Percentiles rank a stretch among this genome's conserved stretches.
These are phyloP conservation scores for Lobosporangium transversale DNA, from an alignment of 192 early-diverging fungal genomes.

Conservation along the genomic window DNA sequence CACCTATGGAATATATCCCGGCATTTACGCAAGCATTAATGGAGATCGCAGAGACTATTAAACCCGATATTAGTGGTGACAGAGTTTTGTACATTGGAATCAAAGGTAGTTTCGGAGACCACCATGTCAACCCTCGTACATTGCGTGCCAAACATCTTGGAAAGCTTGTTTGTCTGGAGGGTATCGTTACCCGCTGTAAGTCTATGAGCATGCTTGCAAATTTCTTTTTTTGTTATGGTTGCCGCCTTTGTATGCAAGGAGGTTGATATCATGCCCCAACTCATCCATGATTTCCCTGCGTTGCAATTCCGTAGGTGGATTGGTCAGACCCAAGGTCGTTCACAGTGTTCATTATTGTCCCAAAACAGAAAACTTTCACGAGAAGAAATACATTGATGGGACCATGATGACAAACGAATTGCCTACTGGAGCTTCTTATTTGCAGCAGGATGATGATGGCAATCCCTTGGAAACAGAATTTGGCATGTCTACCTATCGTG, in stretches of 20 bases:
- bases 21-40: slow-evolving; percentile 83
- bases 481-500: slow-evolving; percentile 88
- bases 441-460: slow-evolving; percentile 95
- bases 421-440: slow-evolving; percentile 83
- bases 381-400: slow-evolving; percentile 91
- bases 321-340: slow-evolving; percentile 95
- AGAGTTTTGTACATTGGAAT: slow-evolving; percentile 81
- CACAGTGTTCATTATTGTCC: slow-evolving; percentile 94
- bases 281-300: slow-evolving; percentile 1
- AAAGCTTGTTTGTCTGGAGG: slow-evolving; percentile 92
- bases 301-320: slow-evolving; percentile 77
- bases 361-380: slow-evolving; percentile 79
- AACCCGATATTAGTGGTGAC: slow-evolving; percentile 50
- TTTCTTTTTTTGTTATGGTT: background rate
- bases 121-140: slow-evolving; percentile 88
- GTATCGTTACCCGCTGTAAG: slow-evolving; percentile 96
- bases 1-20: slow-evolving; percentile 86
- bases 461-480: slow-evolving; percentile 94
- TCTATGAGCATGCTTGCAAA: background rate
- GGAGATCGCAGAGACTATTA: slow-evolving; percentile 62
- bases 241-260: background rate
- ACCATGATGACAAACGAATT: slow-evolving; percentile 75
- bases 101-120: slow-evolving; percentile 91
- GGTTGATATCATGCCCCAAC: background rate
- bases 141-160: slow-evolving; percentile 84